Base-by-base conservation (phyloP, 2,329 filamentous ascomycete species). In the Neoscytalidium dimidiatum region DNA sequence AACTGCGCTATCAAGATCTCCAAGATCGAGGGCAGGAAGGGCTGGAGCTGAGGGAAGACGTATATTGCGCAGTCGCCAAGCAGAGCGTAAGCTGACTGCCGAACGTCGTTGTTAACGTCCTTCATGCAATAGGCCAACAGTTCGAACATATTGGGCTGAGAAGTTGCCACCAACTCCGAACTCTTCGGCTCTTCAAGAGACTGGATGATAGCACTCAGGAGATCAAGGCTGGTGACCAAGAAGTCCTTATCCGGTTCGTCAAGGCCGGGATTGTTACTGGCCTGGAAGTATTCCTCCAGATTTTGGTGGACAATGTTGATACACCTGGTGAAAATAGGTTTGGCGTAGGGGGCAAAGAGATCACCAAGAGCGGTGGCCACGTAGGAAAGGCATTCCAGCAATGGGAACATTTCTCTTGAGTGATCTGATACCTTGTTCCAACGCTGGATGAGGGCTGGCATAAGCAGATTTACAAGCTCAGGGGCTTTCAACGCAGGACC, bases 241-340 rank as follows among this genome's bases (percentile, higher is more conserved):
- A 98, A 99, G 79, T 99, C 95, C 82, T 97, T 97, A 78, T 98
- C 94, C 1, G 95, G 94, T 58, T 86, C 83, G 65, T 97, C 94
- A 43, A 91, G 79, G 8, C 82, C 81, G 4, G 86, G 81, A 73
- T 94, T 91, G 70, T 86, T 87, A 48, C 85, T 85, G 4, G 91
- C 89, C 6, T 87, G 85, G 64, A 94, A 79, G 58, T 89, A 89
- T 69, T 94, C 91, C 78, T 97, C 90, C 31, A 99, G 84, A 71
- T 97, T 98, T 71, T 90, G 86, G 74, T 96, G 93, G 70, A 99
- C 95, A 71, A 99, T 94, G 77, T 89, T 90, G 74, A 94, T 89
- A 75, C 94, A 98, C 68, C 95, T 88, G 63, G 85, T 82, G 80
- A 98, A 99, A 62, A 99, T 92, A 5, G 92, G 90, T 65, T 87